Base-by-base conservation (phyloP, 2,329 filamentous ascomycete species). In the Rugonectria rugulosa region DNA sequence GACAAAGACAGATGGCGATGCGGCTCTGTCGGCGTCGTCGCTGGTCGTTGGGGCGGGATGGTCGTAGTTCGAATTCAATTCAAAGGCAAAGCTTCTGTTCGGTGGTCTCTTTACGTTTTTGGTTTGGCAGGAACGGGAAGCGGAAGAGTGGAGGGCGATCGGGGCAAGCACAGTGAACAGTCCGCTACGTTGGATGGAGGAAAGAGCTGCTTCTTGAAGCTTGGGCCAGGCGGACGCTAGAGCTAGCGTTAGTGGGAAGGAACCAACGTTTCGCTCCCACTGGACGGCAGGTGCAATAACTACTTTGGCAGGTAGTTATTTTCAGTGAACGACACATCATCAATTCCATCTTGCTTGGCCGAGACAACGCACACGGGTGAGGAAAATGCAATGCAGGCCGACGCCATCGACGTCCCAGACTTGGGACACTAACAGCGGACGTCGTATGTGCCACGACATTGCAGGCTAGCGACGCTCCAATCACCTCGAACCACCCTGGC, bases 171-270 rank as follows among this genome's bases (percentile, higher is more conserved):
- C 32, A 38, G 7, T 21, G 11, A 36, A 36, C 32, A 17, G 12
- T n/a, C 34, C 17, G 9, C 5, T 37, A 20, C 9, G 11, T 20
- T 7, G 11, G 24, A 27, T 27, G 29, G 29, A 47, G 46, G 20
- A 36, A 34, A 20, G 21, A 42, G 38, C 38, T 27, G 12, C 17
- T 15, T 19, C n/a, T 37, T 36, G 36, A 38, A 56, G 53, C 53
- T 56, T 56, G 53, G 53, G 42, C 53, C 53, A 23, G n/a, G 45
- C 53, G 53, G 53, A 15, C 46, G 27, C 53, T 56, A 56, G 26
- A 44, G 40, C 53, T 56, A 56, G 53, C 41, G 53, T 37, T 27
- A 40, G 19, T 17, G 14, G 24, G 31, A 24, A 29, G 38, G 44
- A 44, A 48, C 52, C 31, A 42, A 42, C 31, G 49, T 17, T 27